Base-by-base conservation (phyloP, 75 land plant genomes). In the Selaginella moellendorffii region DNA sequence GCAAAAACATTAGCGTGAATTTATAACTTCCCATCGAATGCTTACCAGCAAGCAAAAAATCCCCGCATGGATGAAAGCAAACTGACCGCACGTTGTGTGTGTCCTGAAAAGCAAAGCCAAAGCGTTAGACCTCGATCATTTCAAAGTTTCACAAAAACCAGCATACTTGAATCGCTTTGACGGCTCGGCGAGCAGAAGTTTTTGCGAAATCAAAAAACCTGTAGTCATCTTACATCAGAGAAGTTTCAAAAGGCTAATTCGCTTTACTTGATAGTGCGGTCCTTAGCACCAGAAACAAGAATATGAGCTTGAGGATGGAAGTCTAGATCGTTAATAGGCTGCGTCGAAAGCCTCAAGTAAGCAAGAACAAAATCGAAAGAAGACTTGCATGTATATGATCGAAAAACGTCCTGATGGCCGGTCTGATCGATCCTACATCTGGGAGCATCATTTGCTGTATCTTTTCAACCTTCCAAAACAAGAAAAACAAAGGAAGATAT, bases 51-150 rank as follows among this genome's bases (percentile, higher is more conserved):
- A n/a, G n/a, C n/a, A n/a, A n/a, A n/a, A n/a, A 90, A 53, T 90
- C 92, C 28, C 97, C 97, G 22, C 85, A 90, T 65, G 97, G 97
- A 79, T 90, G 97, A 58, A 90, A 84, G 24, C 85, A 80, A 53
- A 90, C 88, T 64, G 97, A 90, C 0, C 97, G 79, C 66, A 90
- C 97, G 76, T 90, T 90, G 67, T 90, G 97, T 52, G 97, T 87
- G 76, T 90, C 97, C 97, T 90, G 80, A 46, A 46, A 46, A 10
- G 10, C 51, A 10, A 46, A 46, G 18, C 51, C 10, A 10, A 46
- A 10, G 51, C 51, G 52, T 46, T 18, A 10, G 14, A 46, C 14
- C 18, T 46, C 52, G 18, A 10, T 46, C 18, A 46, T 46, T 46
- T 10, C 10, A 10, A 46, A 46, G 18, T 60, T 31, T 36, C 54